These are phyloP conservation scores for Sporothrix variecibatus DNA, from an alignment of 2,329 filamentous ascomycete species.

Conservation along the genomic window DNA sequence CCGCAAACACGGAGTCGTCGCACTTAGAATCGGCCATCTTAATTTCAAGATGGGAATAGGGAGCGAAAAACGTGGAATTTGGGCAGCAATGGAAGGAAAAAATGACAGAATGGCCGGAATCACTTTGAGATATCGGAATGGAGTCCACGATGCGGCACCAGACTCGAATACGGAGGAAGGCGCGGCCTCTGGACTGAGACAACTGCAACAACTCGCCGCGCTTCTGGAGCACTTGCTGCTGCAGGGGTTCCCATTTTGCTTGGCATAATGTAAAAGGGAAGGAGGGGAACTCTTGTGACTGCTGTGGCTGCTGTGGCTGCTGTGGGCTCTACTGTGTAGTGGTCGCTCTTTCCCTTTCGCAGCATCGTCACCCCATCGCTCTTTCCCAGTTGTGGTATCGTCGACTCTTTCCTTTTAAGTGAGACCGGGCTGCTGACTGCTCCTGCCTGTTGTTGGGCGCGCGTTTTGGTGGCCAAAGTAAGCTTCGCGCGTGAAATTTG, in stretches of 20 bases:
- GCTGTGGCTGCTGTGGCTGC: background rate
- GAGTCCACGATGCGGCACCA: background rate
- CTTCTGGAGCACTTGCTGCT: constrained; percentile 6
- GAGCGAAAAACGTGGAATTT: background rate
- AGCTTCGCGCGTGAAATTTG: constrained; percentile 1
- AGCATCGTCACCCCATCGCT: background rate
- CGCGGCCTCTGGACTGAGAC: background rate
- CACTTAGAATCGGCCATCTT: background rate
- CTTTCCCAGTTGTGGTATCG: background rate
- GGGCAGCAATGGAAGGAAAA: background rate
- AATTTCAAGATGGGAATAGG: background rate
- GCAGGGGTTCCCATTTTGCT: constrained; percentile 20
- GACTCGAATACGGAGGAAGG: background rate
- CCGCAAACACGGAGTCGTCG: background rate
- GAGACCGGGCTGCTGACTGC: no score
- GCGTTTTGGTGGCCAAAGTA: constrained; percentile 8
- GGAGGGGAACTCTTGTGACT: background rate
- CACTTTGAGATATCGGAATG: background rate
- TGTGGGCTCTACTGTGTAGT: background rate
- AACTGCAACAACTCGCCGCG: background rate
- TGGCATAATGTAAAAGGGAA: background rate
- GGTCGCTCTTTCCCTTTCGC: background rate
- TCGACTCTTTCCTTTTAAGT: background rate
- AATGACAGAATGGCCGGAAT: background rate
- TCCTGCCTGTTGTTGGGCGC: background rate